Percentiles rank a stretch among this genome's conserved stretches.
Evolutionary conservation across 2,329 filamentous ascomycete species (phyloP).

Genomic region (Calonectria hawksworthii): DNA sequence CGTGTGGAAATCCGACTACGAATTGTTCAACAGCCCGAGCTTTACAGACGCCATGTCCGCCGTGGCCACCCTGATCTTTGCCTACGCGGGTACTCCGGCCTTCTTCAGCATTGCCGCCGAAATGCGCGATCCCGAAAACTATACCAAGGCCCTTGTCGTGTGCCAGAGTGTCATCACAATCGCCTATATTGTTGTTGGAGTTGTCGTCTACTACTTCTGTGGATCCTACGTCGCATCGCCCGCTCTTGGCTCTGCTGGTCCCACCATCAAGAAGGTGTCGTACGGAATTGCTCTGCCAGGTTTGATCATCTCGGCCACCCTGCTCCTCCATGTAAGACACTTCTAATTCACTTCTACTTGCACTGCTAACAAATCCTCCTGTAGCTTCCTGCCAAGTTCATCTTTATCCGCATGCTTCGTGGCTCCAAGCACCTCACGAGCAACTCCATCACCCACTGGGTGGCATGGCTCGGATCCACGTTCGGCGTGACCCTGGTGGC

Average conservation of each 20-base stretch:
- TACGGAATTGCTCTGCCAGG: constrained; percentile 54
- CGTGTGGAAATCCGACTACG: constrained; percentile 44
- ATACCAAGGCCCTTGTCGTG: constrained; percentile 41
- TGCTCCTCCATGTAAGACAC: constrained; percentile 44
- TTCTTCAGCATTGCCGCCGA: constrained; percentile 49
- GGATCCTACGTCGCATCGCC: constrained; percentile 61
- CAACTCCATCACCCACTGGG: constrained; percentile 46
- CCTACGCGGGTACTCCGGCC: constrained; percentile 51
- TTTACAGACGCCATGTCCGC: constrained; percentile 48
- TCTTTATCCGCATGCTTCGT: constrained; percentile 46
- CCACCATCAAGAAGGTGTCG: constrained; percentile 56
- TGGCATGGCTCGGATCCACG: constrained; percentile 45
- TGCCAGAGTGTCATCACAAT: constrained; percentile 45
- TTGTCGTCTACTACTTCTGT: constrained; percentile 60
- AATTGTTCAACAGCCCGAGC: constrained; percentile 45
- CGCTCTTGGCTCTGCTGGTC: constrained; percentile 59
- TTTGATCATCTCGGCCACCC: constrained; percentile 39
- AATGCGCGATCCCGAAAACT: constrained; percentile 48
- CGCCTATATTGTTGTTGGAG: constrained; percentile 48
- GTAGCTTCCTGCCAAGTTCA: constrained; percentile 37
- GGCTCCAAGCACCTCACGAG: constrained; percentile 45
- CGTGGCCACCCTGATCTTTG: constrained; percentile 50
- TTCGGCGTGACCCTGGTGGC: constrained; percentile 35
- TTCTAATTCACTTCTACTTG: too few species aligned
- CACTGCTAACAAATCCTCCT: not conserved